Evolutionary conservation across 2,329 filamentous ascomycete genomes (phyloP), one percentile per base, ranked within the genome.

Genomic region (Thelonectria olida): DNA sequence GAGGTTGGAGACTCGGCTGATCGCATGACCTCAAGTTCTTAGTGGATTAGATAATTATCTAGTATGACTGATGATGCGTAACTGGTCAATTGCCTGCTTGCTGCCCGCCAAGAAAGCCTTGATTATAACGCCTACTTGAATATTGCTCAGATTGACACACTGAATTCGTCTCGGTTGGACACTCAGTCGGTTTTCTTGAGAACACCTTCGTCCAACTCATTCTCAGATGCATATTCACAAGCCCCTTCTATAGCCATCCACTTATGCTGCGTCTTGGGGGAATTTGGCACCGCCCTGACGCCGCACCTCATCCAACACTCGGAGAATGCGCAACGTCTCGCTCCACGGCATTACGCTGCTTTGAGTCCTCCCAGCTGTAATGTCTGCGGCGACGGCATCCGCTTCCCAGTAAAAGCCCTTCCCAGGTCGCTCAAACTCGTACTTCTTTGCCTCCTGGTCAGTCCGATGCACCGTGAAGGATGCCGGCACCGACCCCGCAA

Each of bases 321-420:
- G 76, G 74, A 84, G 73, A 0, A 83, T 74, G 0, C 78, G 73
- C 10, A 84, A 55, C 0, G 81, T 84, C 70, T 84, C 81, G 0
- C 73, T 67, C 78, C 78, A 82, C 0, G 81, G 80, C 77, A 84
- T 80, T 3, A 77, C 71, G 1, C 68, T 67, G 53, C 75, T 82
- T 63, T 83, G 71, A 6, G 68, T 72, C 48, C 67, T 75, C 0
- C 77, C 78, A 4, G 75, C 74, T 2, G 73, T 72, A 39, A 82
- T 73, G 61, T 81, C 78, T 5, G 75, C 47, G 0, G 81, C 81
- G 5, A 78, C 77, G 0, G 76, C 75, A 59, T 82, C 80, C 3
- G 79, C 80, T 63, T 85, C 82, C 71, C 71, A 84, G 69, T 74
- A 80, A 54, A 81, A 82, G 0, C 77, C 80, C 28, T 70, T 69